Conservation (phyloP, 805 yeast species). For the Hemisphaericaspora nanyangensis region DNA sequence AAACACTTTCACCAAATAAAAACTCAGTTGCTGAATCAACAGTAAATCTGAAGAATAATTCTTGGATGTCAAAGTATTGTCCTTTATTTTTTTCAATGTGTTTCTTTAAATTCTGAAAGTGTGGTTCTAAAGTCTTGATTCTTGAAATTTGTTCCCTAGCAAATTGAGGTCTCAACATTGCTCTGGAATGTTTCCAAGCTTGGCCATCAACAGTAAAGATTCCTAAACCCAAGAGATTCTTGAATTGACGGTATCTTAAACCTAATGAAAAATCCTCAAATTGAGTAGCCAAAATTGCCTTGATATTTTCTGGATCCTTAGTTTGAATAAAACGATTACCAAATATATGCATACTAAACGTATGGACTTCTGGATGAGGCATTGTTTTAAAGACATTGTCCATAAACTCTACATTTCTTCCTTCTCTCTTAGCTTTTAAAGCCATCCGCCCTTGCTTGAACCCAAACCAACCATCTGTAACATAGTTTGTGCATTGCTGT, state of each 20-base stretch:
- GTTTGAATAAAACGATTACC: constrained; percentile 21
- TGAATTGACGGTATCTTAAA: constrained; percentile 23
- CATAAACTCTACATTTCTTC: constrained; percentile 16
- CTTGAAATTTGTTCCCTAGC: constrained; percentile 36
- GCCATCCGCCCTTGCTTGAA: constrained; percentile 13
- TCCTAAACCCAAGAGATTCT: constrained; percentile 35
- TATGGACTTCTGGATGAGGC: constrained; percentile 5
- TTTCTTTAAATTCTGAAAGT: constrained; percentile 21
- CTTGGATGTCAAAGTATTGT: constrained; percentile 27
- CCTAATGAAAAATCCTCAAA: constrained; percentile 35
- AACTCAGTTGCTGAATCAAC: constrained; percentile 40
- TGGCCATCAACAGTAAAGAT: constrained; percentile 36
- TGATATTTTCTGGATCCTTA: constrained; percentile 32
- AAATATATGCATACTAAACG: constrained; percentile 1
- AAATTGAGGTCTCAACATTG: constrained; percentile 37
- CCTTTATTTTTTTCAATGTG: constrained; percentile 19
- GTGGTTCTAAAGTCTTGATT: constrained; percentile 27
- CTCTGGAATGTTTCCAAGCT: constrained; percentile 35
- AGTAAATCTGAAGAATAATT: constrained; percentile 31
- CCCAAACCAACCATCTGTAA: constrained; percentile 16
- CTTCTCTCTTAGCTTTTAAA: constrained; percentile 13
- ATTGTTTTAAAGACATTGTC: constrained; percentile 10
- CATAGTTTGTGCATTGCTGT: constrained; percentile 6
- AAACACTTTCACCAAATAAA: constrained; percentile 35
- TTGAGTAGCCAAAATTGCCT: constrained; percentile 33